Conservation (phyloP, 2,329 filamentous ascomycete species). For the Fusarium musae region DNA sequence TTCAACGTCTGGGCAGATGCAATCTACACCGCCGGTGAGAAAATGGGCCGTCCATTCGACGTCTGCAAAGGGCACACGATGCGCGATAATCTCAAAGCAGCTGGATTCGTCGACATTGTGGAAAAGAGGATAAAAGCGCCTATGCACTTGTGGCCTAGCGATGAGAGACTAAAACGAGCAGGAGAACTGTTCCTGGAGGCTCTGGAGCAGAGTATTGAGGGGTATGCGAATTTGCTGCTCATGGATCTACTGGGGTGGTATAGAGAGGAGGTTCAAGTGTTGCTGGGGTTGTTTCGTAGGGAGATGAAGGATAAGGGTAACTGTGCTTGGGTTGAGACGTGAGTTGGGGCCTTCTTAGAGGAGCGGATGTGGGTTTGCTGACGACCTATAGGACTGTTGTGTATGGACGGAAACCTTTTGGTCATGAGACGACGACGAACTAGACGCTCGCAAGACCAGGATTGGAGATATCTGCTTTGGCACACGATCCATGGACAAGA, state of each 20-base stretch:
- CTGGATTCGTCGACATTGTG: constrained; percentile 51
- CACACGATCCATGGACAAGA: neutral
- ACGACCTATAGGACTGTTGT: constrained; percentile 28
- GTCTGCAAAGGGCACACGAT: constrained; percentile 31
- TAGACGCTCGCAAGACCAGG: neutral
- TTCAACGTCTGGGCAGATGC: constrained; percentile 46
- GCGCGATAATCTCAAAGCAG: constrained; percentile 36
- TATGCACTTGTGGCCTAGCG: constrained; percentile 56
- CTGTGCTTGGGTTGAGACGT: constrained; percentile 28
- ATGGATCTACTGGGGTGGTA: constrained; percentile 47
- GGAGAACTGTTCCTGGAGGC: constrained; percentile 49
- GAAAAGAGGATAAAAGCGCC: constrained; percentile 53
- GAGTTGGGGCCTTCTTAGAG: neutral
- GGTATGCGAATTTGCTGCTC: constrained; percentile 44
- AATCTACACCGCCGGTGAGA: constrained; percentile 44
- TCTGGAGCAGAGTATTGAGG: constrained; percentile 46
- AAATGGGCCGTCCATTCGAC: constrained; percentile 44
- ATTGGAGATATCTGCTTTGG: neutral
- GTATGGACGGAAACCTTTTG: constrained; percentile 30
- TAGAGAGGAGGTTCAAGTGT: constrained; percentile 40
- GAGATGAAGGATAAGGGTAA: constrained; percentile 29
- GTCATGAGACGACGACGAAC: neutral
- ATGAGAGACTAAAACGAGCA: constrained; percentile 55
- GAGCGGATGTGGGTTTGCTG: neutral
- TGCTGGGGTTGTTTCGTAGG: constrained; percentile 38